Percentiles rank a stretch among this genome's conserved stretches.
Evolutionary conservation across 1,284 basidiomycete genomes (phyloP).

Genomic region (Phellopilus nigrolimitatus): DNA sequence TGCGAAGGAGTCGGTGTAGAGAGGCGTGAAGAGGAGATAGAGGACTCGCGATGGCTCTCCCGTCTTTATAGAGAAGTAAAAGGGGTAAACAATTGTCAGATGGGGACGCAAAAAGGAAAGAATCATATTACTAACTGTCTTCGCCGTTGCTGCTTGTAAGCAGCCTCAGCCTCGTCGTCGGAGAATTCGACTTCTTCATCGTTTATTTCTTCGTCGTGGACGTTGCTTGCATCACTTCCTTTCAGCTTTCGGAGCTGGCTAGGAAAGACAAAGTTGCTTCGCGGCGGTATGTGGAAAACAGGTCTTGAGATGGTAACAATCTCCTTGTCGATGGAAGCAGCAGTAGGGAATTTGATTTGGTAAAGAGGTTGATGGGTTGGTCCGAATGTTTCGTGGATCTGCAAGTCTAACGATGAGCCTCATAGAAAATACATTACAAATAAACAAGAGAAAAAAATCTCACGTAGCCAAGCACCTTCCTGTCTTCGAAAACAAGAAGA

Average conservation of each 20-base stretch:
- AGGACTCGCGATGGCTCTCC: constrained; percentile 43
- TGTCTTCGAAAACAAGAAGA: constrained; percentile 80
- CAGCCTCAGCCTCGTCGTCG: constrained; percentile 83
- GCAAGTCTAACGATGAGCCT: constrained; percentile 23
- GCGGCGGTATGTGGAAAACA: constrained; percentile 74
- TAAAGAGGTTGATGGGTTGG: constrained; percentile 83
- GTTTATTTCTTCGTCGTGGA: constrained; percentile 84
- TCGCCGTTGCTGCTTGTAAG: constrained; percentile 52
- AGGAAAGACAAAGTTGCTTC: constrained; percentile 77
- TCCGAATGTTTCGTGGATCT: constrained; percentile 90
- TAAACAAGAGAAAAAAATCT: constrained; percentile 30
- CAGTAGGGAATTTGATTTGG: constrained; percentile 65
- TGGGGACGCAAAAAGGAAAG: constrained; percentile 24
- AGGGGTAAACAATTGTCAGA: constrained; percentile 5
- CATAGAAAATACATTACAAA: background rate
- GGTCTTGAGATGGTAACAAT: constrained; percentile 49
- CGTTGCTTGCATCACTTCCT: constrained; percentile 90
- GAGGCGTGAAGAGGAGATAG: constrained; percentile 49
- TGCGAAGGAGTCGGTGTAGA: constrained; percentile 50
- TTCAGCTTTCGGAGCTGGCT: constrained; percentile 58
- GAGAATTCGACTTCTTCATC: constrained; percentile 87
- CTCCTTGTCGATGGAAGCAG: constrained; percentile 51
- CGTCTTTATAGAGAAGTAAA: constrained; percentile 36
- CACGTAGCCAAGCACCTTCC: constrained; percentile 80
- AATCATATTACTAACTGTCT: constrained; percentile 40